Evolutionary conservation across 1,284 basidiomycete genomes (phyloP), one percentile per base, ranked within the genome.

Genomic region (Amylostereum chailletii): DNA sequence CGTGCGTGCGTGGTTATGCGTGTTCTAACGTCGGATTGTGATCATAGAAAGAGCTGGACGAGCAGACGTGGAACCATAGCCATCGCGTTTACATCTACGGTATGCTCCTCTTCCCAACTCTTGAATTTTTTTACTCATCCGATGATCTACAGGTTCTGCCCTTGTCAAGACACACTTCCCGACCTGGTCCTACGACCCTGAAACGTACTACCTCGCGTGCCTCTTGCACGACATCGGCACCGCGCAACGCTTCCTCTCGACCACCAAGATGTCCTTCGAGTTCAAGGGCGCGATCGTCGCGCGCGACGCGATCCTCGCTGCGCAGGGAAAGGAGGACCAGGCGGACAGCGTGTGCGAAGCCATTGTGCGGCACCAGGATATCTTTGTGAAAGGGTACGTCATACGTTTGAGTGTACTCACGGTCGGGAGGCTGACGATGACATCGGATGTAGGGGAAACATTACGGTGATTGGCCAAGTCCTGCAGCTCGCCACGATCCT

Each of bases 321-420:
- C 64, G 8, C 73, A 71, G 7, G 74, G 74, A 11, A 63, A 64
- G 1, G 71, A 74, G 62, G 72, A 76, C 53, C 75, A 78, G 55
- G 76, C 76, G 34, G 78, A 80, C 54, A 70, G 71, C 47, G 70
- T 81, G 5, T 75, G 73, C 55, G 78, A 81, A 53, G 75, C 76
- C 34, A 78, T 80, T 53, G 70, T 81, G 49, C 63, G 77, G 45
- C 78, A 79, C 62, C 78, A 81, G 58, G 78, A 80, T 57, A 73
- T 79, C 46, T 75, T 77, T 52, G 75, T 76, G 6, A 75, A 72
- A 53, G 76, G 75, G 71, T 64, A 38, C 31, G 57, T 51, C 4
- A 32, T 26, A 29, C 3, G 31, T 10, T 5, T 27, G 33, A n/a
- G 3, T 27, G 3, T 38, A n/a, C 34, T 26, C 37, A 11, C 40